A percentile compares a stretch with the other conserved stretches of the same genome.
phyloP scores from a whole-genome alignment of 2,329 filamentous ascomycete species.

The Thielaviopsis ethacetica region DNA sequence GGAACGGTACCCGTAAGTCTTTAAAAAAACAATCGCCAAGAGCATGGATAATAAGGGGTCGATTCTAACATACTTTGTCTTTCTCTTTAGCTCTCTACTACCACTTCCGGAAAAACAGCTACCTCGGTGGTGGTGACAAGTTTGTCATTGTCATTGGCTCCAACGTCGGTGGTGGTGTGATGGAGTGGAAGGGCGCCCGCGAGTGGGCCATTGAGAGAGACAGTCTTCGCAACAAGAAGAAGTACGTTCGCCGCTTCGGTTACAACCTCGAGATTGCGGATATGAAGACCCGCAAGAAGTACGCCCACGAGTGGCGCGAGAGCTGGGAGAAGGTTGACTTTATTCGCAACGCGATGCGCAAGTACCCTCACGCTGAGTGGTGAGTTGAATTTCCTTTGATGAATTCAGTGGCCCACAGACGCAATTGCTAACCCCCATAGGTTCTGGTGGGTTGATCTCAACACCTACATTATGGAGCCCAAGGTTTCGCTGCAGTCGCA shows the following conservation, averaged over 20 bases:
- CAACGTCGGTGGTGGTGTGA: constrained; percentile 90
- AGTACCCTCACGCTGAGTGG: constrained; percentile 95
- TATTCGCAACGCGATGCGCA: constrained; percentile 71
- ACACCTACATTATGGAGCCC: constrained; percentile 96
- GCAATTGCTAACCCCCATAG: constrained; percentile 28
- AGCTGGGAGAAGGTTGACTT: constrained; percentile 99
- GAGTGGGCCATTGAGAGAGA: constrained; percentile 98
- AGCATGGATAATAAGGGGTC: too few species aligned
- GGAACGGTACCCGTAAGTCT: constrained; percentile 59
- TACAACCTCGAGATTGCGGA: constrained; percentile 94
- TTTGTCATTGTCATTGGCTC: constrained; percentile 86
- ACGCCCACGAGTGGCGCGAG: constrained; percentile 97
- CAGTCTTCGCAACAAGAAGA: constrained; percentile 87
- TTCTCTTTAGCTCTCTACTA: constrained; percentile 31
- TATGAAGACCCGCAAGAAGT: constrained; percentile 97
- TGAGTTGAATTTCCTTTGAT: constrained; percentile 29
- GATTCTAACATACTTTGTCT: too few species aligned
- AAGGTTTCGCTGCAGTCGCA: constrained; percentile 78
- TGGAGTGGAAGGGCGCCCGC: constrained; percentile 95
- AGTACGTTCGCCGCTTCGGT: constrained; percentile 74
- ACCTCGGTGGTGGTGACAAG: constrained; percentile 72
- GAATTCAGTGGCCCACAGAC: neutral
- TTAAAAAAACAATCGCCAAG: neutral
- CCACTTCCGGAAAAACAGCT: constrained; percentile 53
- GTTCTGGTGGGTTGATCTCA: constrained; percentile 99